Percentiles rank a stretch among this genome's conserved stretches.
phyloP scores from a whole-genome alignment of 352 stramenopile species.

The Globisporangium sylvaticum region DNA sequence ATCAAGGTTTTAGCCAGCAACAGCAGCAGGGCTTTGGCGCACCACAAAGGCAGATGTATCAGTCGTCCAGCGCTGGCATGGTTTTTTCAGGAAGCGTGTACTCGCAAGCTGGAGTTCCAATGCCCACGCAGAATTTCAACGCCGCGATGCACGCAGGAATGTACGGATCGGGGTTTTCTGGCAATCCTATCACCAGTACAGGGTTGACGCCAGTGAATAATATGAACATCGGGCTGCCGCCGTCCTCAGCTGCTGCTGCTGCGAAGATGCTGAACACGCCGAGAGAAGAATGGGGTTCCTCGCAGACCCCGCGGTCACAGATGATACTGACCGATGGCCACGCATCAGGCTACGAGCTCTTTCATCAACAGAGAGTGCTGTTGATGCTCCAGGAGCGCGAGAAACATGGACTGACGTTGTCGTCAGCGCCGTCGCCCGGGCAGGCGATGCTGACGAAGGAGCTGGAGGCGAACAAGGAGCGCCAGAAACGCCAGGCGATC shows the following conservation, averaged over 20 bases:
- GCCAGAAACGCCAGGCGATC: constrained; percentile 82
- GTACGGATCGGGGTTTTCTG: constrained; percentile 17
- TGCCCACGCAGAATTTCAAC: constrained; percentile 34
- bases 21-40: constrained; percentile 1
- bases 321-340: constrained; percentile 81
- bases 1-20: constrained; percentile 9
- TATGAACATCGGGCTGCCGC: constrained; percentile 31
- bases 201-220: neutral
- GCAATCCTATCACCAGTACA: constrained; percentile 8
- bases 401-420: constrained; percentile 73
- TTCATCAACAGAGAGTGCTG: constrained; percentile 80
- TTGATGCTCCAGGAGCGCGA: constrained; percentile 85
- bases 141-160: constrained; percentile 15
- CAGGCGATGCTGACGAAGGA: constrained; percentile 88
- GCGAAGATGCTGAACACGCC: constrained; percentile 61
- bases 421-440: constrained; percentile 70
- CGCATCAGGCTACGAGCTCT: constrained; percentile 80
- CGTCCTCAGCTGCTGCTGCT: constrained; percentile 31
- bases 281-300: constrained; percentile 85
- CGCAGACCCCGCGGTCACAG: constrained; percentile 77
- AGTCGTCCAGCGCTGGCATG: constrained; percentile 2
- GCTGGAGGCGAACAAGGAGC: constrained; percentile 84
- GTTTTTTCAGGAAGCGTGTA: neutral
- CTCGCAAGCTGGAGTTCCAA: constrained; percentile 7
- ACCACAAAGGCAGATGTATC: constrained; percentile 14